Conservation (phyloP, 371 early-diverging fungal genomes). For the Batkoa obscura region DNA sequence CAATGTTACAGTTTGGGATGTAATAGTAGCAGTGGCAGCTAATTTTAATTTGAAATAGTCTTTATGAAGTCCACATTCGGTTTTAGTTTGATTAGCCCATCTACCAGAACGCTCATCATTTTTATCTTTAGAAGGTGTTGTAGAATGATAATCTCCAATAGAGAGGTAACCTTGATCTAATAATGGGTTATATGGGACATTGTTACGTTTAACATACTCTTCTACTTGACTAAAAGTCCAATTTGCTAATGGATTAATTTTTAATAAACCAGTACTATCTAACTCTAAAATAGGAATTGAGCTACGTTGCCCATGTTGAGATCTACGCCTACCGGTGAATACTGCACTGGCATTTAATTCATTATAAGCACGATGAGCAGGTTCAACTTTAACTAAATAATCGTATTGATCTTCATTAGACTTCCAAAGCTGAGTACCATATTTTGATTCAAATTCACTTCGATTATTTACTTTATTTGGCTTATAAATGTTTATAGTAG, state of each 20-base stretch:
- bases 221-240: conserved; percentile 81
- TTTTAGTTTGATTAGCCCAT: conserved; percentile 73
- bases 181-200: conserved; percentile 76
- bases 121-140: conserved; percentile 37
- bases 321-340: conserved; percentile 78
- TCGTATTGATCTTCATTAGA: conserved; percentile 64
- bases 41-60: conserved; percentile 84
- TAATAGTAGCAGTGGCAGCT: too few relatives aligned
- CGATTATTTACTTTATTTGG: conserved; percentile 35
- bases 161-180: conserved; percentile 79
- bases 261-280: conserved; percentile 59
- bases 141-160: conserved; percentile 87
- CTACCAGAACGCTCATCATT: conserved; percentile 77
- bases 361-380: conserved; percentile 69
- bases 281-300: conserved; percentile 60
- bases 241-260: conserved; percentile 68
- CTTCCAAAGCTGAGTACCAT: conserved; percentile 69
- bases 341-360: conserved; percentile 49
- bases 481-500: conserved; percentile 49
- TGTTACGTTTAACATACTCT: conserved; percentile 62
- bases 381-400: conserved; percentile 84
- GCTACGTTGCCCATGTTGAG: conserved; percentile 70
- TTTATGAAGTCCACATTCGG: conserved; percentile 87
- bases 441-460: conserved; percentile 38
- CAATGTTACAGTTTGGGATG: too few relatives aligned